Conservation (phyloP, 2,329 filamentous ascomycete genomes). For the Talaromyces piceae region DNA sequence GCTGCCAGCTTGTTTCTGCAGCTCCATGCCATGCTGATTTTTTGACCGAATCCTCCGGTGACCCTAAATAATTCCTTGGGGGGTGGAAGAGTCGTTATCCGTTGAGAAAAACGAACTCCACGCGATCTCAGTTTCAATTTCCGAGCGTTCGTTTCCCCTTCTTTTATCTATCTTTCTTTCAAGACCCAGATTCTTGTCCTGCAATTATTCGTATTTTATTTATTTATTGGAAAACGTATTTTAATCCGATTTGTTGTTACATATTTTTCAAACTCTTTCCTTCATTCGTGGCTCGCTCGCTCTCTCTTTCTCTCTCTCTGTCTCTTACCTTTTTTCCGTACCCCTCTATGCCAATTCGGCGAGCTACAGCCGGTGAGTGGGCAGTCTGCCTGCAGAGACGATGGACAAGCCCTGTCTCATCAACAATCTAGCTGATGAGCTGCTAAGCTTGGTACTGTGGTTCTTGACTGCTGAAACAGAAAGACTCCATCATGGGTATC, state of each 20-base stretch:
- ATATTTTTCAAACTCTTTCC: not conserved
- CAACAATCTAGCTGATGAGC: conserved; percentile 29
- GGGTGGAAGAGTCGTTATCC: not conserved
- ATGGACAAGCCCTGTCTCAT: conserved; percentile 27
- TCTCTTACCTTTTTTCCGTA: not conserved
- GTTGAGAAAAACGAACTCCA: not conserved
- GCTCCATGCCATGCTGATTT: conserved; percentile 3
- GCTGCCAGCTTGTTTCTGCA: conserved; percentile 12
- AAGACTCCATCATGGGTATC: conserved; percentile 8
- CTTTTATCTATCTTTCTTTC: not conserved
- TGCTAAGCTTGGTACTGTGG: conserved; percentile 27
- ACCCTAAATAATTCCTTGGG: not conserved
- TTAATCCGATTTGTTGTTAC: not conserved
- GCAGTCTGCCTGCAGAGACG: conserved; percentile 21
- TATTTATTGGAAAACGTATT: too few relatives aligned
- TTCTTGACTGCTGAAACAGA: conserved; percentile 21
- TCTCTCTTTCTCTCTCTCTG: not conserved
- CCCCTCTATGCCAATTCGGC: conserved; percentile 12
- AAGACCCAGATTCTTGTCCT: too few relatives aligned
- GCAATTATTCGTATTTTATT: too few relatives aligned
- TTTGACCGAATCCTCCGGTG: not conserved
- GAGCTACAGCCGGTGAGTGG: conserved; percentile 24
- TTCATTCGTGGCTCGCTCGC: not conserved
- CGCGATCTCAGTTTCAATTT: not conserved
- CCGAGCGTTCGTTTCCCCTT: not conserved